Conservation (phyloP, 768 basidiomycete species). For the Boletus tylopilopsis region DNA sequence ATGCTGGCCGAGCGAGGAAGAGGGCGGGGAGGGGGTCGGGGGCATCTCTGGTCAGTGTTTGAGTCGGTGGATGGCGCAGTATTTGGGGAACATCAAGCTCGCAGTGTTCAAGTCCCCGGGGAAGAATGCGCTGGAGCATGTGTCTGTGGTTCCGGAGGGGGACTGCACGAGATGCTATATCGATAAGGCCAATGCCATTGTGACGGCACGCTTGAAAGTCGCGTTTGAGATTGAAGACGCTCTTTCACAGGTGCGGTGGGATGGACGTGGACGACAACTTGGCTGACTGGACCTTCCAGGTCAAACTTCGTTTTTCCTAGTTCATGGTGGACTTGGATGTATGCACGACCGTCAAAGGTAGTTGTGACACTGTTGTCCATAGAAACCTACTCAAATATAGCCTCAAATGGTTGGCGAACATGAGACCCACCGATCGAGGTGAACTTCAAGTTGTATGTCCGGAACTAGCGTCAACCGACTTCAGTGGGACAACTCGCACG, state of each 20-base stretch:
- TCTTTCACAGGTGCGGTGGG: background rate
- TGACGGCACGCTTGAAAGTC: background rate
- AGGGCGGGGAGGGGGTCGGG: fast-evolving
- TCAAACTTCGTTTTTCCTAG: background rate
- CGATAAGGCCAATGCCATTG: background rate
- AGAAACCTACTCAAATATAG: too few relatives aligned
- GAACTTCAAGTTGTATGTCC: too few relatives aligned
- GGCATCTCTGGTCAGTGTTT: background rate
- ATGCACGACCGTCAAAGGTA: too few relatives aligned
- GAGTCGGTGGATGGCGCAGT: background rate
- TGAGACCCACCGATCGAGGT: too few relatives aligned
- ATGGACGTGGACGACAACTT: too few relatives aligned
- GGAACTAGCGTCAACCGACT: too few relatives aligned
- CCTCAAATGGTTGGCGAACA: too few relatives aligned
- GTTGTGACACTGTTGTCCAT: too few relatives aligned
- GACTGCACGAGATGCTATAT: background rate
- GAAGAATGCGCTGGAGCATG: background rate
- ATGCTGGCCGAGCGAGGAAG: background rate
- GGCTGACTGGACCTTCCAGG: background rate
- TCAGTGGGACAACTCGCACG: too few relatives aligned
- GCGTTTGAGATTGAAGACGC: background rate
- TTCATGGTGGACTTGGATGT: too few relatives aligned
- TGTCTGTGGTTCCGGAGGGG: background rate
- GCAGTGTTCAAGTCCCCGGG: background rate
- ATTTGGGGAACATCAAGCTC: background rate